A percentile compares a stretch with the other conserved stretches of the same genome.
phyloP scores from a whole-genome alignment of 2,329 filamentous ascomycete species.

The Alternaria hordeiaustralica region DNA sequence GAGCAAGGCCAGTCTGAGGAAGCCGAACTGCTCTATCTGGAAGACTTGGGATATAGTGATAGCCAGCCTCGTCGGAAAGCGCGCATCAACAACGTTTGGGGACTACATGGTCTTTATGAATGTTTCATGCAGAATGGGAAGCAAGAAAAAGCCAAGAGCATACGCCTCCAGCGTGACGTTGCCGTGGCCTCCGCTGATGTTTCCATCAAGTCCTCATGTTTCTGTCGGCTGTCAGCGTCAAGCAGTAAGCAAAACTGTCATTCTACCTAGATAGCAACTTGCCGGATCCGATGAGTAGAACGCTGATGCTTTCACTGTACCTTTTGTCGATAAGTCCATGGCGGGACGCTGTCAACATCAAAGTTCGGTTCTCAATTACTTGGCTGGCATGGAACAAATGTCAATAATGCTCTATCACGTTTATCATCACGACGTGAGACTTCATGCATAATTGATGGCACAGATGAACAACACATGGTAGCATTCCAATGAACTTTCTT shows the following conservation, averaged over 20 bases:
- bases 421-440: background rate
- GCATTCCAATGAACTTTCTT: background rate
- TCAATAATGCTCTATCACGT: background rate
- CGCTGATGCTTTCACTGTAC: background rate
- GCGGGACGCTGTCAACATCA: background rate
- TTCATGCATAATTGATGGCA: background rate
- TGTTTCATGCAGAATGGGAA: background rate
- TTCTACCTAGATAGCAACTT: background rate
- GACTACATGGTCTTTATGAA: constrained; percentile 3
- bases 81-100: constrained; percentile 6
- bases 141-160: background rate
- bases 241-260: background rate
- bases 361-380: background rate
- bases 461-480: background rate
- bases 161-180: background rate
- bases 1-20: constrained; percentile 7
- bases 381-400: background rate
- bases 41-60: constrained; percentile 1
- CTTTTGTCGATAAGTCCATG: background rate
- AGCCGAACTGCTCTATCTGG: background rate
- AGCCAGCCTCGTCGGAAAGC: background rate
- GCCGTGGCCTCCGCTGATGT: background rate
- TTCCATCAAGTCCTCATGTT: background rate
- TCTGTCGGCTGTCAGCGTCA: background rate
- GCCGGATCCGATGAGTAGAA: background rate